phyloP scores from a whole-genome alignment of 192 early-diverging fungal genomes.

The Umbelopsis ramanniana region DNA sequence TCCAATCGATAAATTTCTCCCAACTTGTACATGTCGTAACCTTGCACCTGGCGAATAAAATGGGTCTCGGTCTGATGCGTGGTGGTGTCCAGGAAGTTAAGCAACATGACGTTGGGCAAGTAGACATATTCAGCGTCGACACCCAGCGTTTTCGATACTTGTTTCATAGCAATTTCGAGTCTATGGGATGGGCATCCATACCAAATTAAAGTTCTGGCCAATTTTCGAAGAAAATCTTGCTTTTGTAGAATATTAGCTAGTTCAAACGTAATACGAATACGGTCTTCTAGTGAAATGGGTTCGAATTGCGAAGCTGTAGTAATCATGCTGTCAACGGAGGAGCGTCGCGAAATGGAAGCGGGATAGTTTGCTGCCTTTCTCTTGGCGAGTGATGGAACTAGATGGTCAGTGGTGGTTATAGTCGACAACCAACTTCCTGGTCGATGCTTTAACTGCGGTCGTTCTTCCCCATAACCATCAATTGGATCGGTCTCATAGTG shows the following conservation, averaged over 20 bases:
- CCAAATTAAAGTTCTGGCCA: conserved; percentile 67
- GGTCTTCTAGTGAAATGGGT: conserved; percentile 50
- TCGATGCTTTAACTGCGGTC: conserved; percentile 21
- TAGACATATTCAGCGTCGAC: conserved; percentile 69
- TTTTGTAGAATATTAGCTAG: conserved; percentile 72
- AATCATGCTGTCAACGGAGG: conserved; percentile 34
- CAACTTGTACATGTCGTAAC: conserved; percentile 73
- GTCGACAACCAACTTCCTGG: conserved; percentile 33
- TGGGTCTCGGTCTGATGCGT: conserved; percentile 79
- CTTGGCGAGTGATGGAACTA: conserved; percentile 35
- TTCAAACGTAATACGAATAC: conserved; percentile 56
- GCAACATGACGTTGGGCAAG: conserved; percentile 73
- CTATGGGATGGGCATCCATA: conserved; percentile 73
- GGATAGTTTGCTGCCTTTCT: conserved; percentile 23
- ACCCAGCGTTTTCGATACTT: conserved; percentile 63
- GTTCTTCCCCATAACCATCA: not conserved
- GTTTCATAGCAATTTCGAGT: conserved; percentile 65
- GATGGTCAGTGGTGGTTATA: conserved; percentile 27
- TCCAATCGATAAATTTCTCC: conserved; percentile 66
- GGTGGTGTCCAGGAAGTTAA: conserved; percentile 71
- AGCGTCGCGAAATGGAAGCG: conserved; percentile 28
- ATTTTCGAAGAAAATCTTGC: conserved; percentile 66
- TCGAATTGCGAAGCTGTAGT: conserved; percentile 40
- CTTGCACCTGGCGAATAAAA: conserved; percentile 59
- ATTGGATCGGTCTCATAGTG: conserved; percentile 10